Conservation (phyloP, 108 stramenopile species). For the Chaetoceros muelleri region DNA sequence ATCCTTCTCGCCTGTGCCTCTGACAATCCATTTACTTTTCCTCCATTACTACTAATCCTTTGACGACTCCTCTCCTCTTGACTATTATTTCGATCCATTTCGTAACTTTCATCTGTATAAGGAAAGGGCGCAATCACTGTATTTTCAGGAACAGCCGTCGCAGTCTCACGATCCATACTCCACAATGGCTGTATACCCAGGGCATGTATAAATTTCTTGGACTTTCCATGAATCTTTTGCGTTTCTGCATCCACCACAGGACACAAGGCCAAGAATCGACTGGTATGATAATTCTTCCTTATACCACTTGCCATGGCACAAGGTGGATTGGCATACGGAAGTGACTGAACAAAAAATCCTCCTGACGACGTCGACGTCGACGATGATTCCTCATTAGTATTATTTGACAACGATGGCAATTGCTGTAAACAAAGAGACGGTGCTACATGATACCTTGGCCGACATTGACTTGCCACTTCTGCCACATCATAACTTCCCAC, state of each 20-base stretch:
- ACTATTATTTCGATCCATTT: slow-evolving; percentile 7
- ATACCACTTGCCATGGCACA: slow-evolving; percentile 5
- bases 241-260: slow-evolving; percentile 26
- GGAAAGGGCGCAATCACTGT: slow-evolving; percentile 43
- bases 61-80: neutral
- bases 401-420: no score
- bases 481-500: slow-evolving; percentile 47
- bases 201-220: slow-evolving; percentile 76
- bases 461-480: slow-evolving; percentile 45
- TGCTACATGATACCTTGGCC: slow-evolving; percentile 72
- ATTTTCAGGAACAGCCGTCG: slow-evolving; percentile 14
- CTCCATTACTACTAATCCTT: no score
- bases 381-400: neutral
- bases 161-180: slow-evolving; percentile 21
- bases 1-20: slow-evolving; percentile 49
- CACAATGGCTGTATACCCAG: slow-evolving; percentile 62
- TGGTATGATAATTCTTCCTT: slow-evolving; percentile 27
- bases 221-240: slow-evolving; percentile 31
- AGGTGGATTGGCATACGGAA: slow-evolving; percentile 30
- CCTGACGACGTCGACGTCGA: slow-evolving; percentile 13
- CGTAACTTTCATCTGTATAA: slow-evolving; percentile 38
- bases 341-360: slow-evolving; percentile 22
- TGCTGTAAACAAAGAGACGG: slow-evolving; percentile 19
- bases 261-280: slow-evolving; percentile 63
- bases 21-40: slow-evolving; percentile 21